Evolutionary conservation across 2,329 filamentous ascomycete genomes (phyloP).

Genomic region (Penicillium psychrosexuale): DNA sequence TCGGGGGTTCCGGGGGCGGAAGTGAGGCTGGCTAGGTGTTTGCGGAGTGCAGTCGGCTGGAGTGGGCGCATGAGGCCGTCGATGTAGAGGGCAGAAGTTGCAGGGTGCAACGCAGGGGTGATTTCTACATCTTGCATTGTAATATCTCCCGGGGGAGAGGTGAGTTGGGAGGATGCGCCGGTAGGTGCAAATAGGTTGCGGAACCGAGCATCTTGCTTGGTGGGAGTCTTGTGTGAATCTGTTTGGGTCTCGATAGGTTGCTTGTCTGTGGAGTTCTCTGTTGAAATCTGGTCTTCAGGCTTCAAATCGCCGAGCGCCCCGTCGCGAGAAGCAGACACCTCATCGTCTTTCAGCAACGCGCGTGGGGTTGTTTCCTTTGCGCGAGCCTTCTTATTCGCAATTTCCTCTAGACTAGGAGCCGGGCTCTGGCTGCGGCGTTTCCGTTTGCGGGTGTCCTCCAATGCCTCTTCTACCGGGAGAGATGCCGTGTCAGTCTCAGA

Average conservation of each 20-base stretch:
- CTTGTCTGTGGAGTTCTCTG: slow-evolving; percentile 13
- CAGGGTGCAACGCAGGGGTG: slow-evolving; percentile 63
- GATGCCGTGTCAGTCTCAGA: slow-evolving; percentile 30
- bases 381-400: slow-evolving; percentile 56
- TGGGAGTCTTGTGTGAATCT: not conserved
- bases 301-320: slow-evolving; percentile 12
- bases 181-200: slow-evolving; percentile 46
- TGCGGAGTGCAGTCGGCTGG: slow-evolving; percentile 62
- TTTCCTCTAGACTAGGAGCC: slow-evolving; percentile 53
- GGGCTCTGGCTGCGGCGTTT: slow-evolving; percentile 66
- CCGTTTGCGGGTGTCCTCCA: slow-evolving; percentile 60
- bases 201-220: slow-evolving; percentile 47
- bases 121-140: slow-evolving; percentile 41
- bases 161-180: slow-evolving; percentile 24
- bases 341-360: slow-evolving; percentile 33
- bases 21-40: slow-evolving; percentile 68
- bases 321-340: slow-evolving; percentile 11
- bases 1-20: slow-evolving; percentile 54
- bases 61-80: slow-evolving; percentile 86
- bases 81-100: slow-evolving; percentile 80
- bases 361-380: slow-evolving; percentile 43
- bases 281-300: slow-evolving; percentile 21
- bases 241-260: not conserved
- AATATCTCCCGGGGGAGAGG: slow-evolving; percentile 27
- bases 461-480: slow-evolving; percentile 35